These are phyloP conservation scores for Juglanconis juglandina DNA, from an alignment of 2,329 filamentous ascomycete species.

Conservation along the genomic window DNA sequence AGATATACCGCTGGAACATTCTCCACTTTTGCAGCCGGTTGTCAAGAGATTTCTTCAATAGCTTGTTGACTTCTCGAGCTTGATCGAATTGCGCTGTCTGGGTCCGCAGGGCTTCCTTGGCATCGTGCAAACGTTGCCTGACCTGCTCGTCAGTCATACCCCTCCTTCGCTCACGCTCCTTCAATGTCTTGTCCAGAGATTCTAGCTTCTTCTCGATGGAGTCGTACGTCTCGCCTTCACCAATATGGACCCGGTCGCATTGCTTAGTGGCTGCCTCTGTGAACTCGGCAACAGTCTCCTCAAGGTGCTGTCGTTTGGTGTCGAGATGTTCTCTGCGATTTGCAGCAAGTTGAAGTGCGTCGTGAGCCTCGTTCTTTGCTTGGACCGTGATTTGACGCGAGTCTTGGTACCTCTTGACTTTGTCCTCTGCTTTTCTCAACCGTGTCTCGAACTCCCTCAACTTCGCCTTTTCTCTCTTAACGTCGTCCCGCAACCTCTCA, in stretches of 20 bases:
- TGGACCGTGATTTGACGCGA: conserved; percentile 51
- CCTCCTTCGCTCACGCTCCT: conserved; percentile 52
- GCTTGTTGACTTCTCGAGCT: conserved; percentile 37
- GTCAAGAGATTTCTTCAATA: conserved; percentile 58
- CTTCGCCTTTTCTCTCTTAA: conserved; percentile 29
- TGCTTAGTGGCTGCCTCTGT: conserved; percentile 51
- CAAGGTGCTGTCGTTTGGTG: conserved; percentile 44
- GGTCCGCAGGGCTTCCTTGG: conserved; percentile 37
- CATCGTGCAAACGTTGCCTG: conserved; percentile 42
- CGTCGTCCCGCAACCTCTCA: conserved; percentile 37
- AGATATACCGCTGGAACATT: conserved; percentile 79
- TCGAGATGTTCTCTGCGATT: conserved; percentile 43
- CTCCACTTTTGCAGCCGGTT: conserved; percentile 74
- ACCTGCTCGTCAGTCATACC: conserved; percentile 67
- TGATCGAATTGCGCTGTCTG: conserved; percentile 43
- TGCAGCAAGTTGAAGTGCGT: conserved; percentile 46
- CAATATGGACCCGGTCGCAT: conserved; percentile 57
- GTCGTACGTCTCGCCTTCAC: conserved; percentile 59
- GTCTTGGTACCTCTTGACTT: conserved; percentile 45
- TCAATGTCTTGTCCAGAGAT: conserved; percentile 49
- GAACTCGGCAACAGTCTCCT: conserved; percentile 49
- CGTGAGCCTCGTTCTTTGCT: conserved; percentile 61
- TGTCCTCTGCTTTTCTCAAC: conserved; percentile 54
- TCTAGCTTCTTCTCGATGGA: conserved; percentile 56
- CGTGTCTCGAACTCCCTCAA: conserved; percentile 40